phyloP scores from a whole-genome alignment of 2,329 filamentous ascomycete species.

The Beauveria sp. region DNA sequence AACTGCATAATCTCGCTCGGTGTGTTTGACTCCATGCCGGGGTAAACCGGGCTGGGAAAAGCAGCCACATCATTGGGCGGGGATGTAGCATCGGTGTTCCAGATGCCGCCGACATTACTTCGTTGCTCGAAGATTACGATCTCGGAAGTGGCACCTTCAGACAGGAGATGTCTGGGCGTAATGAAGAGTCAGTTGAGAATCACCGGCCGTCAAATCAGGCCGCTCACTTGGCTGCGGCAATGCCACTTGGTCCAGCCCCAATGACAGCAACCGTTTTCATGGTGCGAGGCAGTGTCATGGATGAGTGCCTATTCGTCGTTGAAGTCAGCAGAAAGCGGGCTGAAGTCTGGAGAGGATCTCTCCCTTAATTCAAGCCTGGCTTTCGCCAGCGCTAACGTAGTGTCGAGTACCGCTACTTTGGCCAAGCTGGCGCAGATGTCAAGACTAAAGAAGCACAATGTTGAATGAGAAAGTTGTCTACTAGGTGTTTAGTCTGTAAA shows the following conservation, averaged over 20 bases:
- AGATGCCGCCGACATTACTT: background rate
- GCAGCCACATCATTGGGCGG: background rate
- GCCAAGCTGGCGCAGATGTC: too few species aligned
- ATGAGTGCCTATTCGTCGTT: too few species aligned
- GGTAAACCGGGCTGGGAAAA: constrained; percentile 2
- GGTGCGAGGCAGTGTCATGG: background rate
- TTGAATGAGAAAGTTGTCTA: too few species aligned
- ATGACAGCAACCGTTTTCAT: background rate
- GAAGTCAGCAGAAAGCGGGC: too few species aligned
- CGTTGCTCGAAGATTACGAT: background rate
- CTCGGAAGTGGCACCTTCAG: background rate
- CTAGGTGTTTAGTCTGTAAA: too few species aligned
- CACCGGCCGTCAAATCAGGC: background rate
- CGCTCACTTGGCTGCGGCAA: constrained; percentile 5
- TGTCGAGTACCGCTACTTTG: too few species aligned
- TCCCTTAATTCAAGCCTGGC: too few species aligned
- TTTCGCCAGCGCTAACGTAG: too few species aligned
- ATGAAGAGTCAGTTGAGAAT: background rate
- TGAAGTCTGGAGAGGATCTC: too few species aligned
- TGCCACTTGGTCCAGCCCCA: constrained; percentile 2
- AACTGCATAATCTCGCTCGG: constrained; percentile 1
- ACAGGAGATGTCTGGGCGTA: background rate
- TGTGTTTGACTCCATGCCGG: constrained; percentile 5
- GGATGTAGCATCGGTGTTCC: background rate
- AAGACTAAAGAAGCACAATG: too few species aligned